Evolutionary conservation across 140 eudicot genomes (phyloP).

Genomic region (Oenanthe javanica): DNA sequence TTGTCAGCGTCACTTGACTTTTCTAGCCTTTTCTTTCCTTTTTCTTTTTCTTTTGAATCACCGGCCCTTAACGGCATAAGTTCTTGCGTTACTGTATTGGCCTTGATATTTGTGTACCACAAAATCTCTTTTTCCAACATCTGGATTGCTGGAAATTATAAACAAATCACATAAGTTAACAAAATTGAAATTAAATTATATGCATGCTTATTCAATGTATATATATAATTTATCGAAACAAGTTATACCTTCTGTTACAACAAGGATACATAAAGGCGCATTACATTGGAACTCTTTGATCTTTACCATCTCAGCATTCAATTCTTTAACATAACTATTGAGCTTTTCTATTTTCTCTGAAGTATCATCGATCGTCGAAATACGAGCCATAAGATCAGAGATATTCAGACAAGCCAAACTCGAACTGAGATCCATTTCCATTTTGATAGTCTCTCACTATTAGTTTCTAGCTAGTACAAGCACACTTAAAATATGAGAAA

Average conservation of each 20-base stretch:
- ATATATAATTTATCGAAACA: neutral
- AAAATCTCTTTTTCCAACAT: neutral
- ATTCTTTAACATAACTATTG: neutral
- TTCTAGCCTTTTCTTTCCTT: neutral
- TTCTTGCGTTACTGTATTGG: neutral
- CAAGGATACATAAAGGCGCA: neutral
- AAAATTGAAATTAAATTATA: neutral
- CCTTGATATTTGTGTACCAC: neutral
- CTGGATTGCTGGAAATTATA: neutral
- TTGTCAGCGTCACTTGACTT: neutral
- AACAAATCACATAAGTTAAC: no score
- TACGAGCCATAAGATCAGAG: neutral
- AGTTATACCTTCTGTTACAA: neutral
- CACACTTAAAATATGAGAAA: no score
- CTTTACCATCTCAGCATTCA: constrained; percentile 6
- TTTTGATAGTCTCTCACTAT: no score
- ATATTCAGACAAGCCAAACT: neutral
- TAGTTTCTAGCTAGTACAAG: no score
- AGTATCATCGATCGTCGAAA: neutral
- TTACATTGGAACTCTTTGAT: no score
- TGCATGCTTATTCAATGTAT: neutral
- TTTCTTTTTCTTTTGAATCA: neutral
- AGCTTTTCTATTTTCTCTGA: constrained; percentile 5
- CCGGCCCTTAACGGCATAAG: neutral
- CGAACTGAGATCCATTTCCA: constrained; percentile 5